Percentiles rank a stretch among this genome's conserved stretches.
These are phyloP conservation scores for Aspergillus glaucus DNA, from an alignment of 2,329 filamentous ascomycete species.

Conservation along the genomic window DNA sequence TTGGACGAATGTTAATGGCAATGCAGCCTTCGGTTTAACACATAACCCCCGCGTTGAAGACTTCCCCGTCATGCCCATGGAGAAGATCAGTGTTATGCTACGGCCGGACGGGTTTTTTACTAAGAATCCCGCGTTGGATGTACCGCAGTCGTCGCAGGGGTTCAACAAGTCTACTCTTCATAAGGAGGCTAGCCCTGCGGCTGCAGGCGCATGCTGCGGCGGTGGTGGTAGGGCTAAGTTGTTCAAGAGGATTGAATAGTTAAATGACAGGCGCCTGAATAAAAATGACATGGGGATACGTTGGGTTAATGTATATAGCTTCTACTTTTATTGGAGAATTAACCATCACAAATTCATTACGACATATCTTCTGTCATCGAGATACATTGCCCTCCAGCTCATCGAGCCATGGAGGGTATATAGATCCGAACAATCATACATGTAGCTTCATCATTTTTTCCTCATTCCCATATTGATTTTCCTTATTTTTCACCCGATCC, in stretches of 20 bases:
- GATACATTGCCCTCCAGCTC: constrained; percentile 5
- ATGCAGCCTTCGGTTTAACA: constrained; percentile 48
- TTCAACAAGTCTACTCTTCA: constrained; percentile 39
- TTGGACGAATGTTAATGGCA: no score
- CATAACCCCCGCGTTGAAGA: constrained; percentile 61
- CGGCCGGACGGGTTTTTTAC: constrained; percentile 49
- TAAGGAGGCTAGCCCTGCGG: constrained; percentile 10
- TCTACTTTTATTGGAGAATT: not conserved
- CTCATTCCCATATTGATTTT: not conserved
- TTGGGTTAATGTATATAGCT: not conserved
- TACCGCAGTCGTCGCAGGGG: constrained; percentile 36
- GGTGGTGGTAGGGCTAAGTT: constrained; percentile 23
- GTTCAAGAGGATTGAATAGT: constrained; percentile 22
- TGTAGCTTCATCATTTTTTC: not conserved
- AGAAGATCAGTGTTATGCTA: constrained; percentile 45
- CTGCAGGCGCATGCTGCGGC: constrained; percentile 14
- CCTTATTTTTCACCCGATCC: not conserved
- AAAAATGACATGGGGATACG: no score
- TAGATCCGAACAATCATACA: constrained; percentile 15
- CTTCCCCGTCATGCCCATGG: constrained; percentile 63
- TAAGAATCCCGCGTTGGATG: constrained; percentile 46
- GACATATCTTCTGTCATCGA: constrained; percentile 12
- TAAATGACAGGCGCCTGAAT: not conserved
- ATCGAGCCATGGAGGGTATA: constrained; percentile 5
- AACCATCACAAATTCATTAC: constrained; percentile 10